Base-by-base conservation (phyloP, 148 eudicot species). In the Dianthus caryophyllus region DNA sequence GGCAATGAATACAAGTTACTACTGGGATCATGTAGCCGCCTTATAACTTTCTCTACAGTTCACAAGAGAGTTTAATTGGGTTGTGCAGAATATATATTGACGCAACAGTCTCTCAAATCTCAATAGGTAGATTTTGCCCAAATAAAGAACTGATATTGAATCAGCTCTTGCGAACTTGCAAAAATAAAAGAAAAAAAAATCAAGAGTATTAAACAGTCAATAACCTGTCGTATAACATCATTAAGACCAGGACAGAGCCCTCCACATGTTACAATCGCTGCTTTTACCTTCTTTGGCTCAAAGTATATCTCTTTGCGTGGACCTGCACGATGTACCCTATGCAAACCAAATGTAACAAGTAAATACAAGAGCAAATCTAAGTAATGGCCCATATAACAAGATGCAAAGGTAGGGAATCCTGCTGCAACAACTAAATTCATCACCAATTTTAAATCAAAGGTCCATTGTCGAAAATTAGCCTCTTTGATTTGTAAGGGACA, bases 241-340 rank as follows among this genome's bases (percentile, higher is more conserved):
- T 81, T 81, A 52, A 81, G 82, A 62, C 84, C 84, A 26, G 84
- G 84, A 75, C 84, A 81, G 31, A 81, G 82, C 27, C 84, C 84
- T 29, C 84, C 84, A 81, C 84, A 81, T 29, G 84, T 81, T 17
- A 81, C 80, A 36, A 81, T 81, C 14, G 79, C 84, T 38, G 84
- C 84, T 70, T 73, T 81, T 46, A 81, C 84, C 69, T 81, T 71
- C 62, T 59, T 78, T 30, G 82, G 82, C n/a, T 81, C 84, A 66
- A 78, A 81, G 62, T 75, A 78, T 48, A 81, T 75, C 46, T 81
- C 75, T 73, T 78, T 75, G 47, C 84, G 82, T 56, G 84, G 84
- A 66, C 84, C 84, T 58, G 84, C 84, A 69, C 84, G 84, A 63
- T 78, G 81, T 61, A 81, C 74, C 84, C 84, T 81, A 65, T 25